Conservation (phyloP, 192 early-diverging fungal genomes). For the Coemansia sp. region DNA sequence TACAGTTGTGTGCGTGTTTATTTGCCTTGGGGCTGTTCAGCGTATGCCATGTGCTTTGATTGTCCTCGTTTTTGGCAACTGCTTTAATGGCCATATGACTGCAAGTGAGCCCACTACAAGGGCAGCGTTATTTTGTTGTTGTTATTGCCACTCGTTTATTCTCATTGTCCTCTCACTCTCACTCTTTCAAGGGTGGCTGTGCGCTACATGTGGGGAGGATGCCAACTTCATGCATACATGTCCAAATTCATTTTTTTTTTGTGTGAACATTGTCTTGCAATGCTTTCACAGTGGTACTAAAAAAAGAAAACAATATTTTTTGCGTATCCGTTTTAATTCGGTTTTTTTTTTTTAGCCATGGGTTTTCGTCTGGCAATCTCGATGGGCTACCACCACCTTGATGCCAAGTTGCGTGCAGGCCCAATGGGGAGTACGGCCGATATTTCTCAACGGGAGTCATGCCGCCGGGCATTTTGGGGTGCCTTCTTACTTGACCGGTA, state of each 20-base stretch:
- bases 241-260: not conserved
- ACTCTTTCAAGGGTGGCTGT: not conserved
- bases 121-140: not conserved
- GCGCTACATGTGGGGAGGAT: not conserved
- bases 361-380: constrained; percentile 57
- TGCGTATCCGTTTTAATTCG: not conserved
- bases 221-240: not conserved
- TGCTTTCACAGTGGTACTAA: constrained; percentile 1
- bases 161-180: not conserved
- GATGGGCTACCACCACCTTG: constrained; percentile 57
- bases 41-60: constrained; percentile 8
- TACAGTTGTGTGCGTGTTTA: not conserved
- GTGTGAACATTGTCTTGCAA: not conserved
- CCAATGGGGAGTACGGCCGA: constrained; percentile 42
- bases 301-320: not conserved
- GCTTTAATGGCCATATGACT: constrained; percentile 7
- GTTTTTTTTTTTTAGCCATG: constrained; percentile 41
- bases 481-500: constrained; percentile 53
- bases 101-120: not conserved
- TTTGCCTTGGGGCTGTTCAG: not conserved
- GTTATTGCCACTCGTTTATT: constrained; percentile 6
- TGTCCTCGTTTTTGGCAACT: not conserved
- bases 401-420: constrained; percentile 42
- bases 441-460: constrained; percentile 44
- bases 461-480: constrained; percentile 57